phyloP scores from a whole-genome alignment of 257 asterid species.

The Fraxinus americana region DNA sequence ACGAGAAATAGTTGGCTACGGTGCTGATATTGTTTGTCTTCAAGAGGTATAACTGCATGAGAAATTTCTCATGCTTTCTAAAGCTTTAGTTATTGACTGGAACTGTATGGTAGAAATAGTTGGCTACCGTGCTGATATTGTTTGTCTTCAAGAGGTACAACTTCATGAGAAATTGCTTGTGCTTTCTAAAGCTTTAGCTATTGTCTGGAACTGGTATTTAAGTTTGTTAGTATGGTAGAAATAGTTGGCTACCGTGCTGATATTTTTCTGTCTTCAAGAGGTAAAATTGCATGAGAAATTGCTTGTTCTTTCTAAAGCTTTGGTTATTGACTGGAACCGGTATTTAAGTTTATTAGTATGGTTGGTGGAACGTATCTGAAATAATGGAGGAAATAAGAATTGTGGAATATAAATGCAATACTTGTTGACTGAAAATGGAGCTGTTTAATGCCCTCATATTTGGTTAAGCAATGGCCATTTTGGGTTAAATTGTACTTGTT shows the following conservation, averaged over 20 bases:
- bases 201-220: not conserved
- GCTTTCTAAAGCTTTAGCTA: conserved; percentile 3
- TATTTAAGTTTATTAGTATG: conserved; percentile 3
- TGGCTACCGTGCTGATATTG: conserved; percentile 86
- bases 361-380: conserved; percentile 15
- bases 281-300: conserved; percentile 40
- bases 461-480: conserved; percentile 6
- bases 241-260: conserved; percentile 90
- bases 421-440: not conserved
- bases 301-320: conserved; percentile 7
- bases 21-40: conserved; percentile 89
- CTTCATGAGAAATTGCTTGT: conserved; percentile 13
- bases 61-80: conserved; percentile 17
- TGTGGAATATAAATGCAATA: not conserved
- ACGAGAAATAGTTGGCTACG: conserved; percentile 91
- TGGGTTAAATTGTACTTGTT: not conserved
- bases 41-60: conserved; percentile 73
- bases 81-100: not conserved
- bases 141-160: conserved; percentile 99
- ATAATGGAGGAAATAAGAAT: not conserved
- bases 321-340: not conserved
- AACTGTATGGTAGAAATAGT: conserved; percentile 51
- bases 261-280: conserved; percentile 95
- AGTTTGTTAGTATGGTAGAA: conserved; percentile 31
- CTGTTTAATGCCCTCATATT: not conserved